Conservation (phyloP, 208 protist genomes). For the Leishmania braziliensis region DNA sequence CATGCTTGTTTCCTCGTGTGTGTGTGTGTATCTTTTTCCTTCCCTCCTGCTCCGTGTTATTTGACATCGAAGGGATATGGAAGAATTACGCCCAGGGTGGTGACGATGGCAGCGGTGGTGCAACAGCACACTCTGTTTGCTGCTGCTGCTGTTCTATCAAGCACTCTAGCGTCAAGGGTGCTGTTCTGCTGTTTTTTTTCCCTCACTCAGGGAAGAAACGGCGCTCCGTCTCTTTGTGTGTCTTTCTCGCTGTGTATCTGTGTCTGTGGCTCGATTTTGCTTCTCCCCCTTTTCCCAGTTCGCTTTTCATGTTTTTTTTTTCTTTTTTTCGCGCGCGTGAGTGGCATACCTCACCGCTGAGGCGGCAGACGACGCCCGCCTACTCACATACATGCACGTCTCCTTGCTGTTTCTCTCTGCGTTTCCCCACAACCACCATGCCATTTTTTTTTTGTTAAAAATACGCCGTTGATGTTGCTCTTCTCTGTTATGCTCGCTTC, state of each 20-base stretch:
- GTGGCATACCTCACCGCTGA: background rate
- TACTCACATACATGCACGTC: background rate
- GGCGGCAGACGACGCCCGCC: background rate
- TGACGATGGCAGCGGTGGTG: background rate
- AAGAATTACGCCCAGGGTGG: background rate
- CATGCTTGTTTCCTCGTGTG: background rate
- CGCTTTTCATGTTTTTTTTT: background rate
- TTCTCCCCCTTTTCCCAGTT: background rate
- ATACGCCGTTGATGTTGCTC: background rate
- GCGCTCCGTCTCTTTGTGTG: background rate
- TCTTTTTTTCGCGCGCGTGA: background rate
- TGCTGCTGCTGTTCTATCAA: background rate
- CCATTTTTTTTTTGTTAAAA: background rate
- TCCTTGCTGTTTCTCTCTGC: too few species aligned
- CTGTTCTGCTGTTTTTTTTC: background rate
- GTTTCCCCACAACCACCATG: background rate
- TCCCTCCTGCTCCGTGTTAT: conserved; percentile 3
- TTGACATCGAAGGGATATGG: background rate
- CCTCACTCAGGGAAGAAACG: background rate
- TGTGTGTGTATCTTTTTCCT: background rate
- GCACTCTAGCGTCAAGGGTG: background rate
- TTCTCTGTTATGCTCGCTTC: background rate
- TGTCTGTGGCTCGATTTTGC: background rate
- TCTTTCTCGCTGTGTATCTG: background rate
- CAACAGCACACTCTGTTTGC: background rate